Percentiles rank a stretch among this genome's conserved stretches.
phyloP scores from a whole-genome alignment of 257 asterid genomes.

The Fraxinus quadrangulata region DNA sequence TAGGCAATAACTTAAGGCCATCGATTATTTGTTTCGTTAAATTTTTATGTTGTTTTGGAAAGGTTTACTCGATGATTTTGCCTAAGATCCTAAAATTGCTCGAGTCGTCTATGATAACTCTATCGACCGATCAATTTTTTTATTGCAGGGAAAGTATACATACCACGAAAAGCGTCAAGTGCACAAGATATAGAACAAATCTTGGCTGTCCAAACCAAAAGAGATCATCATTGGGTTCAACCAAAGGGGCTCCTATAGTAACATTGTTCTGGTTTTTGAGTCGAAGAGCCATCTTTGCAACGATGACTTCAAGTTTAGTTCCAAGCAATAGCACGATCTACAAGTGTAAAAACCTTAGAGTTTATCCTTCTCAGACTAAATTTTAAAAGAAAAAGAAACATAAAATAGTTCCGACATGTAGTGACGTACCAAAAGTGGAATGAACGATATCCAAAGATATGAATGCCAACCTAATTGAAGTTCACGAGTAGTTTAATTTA shows the following conservation, averaged over 20 bases:
- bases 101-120: too few relatives aligned
- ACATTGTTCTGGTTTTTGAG: slow-evolving; percentile 26
- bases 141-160: neutral
- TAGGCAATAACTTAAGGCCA: too few relatives aligned
- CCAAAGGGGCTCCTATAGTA: slow-evolving; percentile 30
- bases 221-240: slow-evolving; percentile 32
- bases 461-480: slow-evolving; percentile 39
- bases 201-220: slow-evolving; percentile 39
- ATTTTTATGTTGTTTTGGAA: too few relatives aligned
- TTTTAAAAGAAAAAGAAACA: neutral
- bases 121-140: neutral
- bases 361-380: too few relatives aligned
- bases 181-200: slow-evolving; percentile 36
- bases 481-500: neutral
- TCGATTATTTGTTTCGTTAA: too few relatives aligned
- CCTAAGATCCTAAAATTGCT: too few relatives aligned
- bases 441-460: slow-evolving; percentile 41
- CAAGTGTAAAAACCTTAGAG: neutral
- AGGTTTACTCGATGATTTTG: too few relatives aligned
- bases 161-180: slow-evolving; percentile 38
- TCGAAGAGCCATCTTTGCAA: slow-evolving; percentile 39
- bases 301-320: slow-evolving; percentile 44
- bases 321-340: slow-evolving; percentile 36
- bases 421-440: slow-evolving; percentile 36
- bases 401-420: neutral